These are phyloP conservation scores for Kewa caespitosa DNA, from an alignment of 179 eudicot genomes.

Conservation along the genomic window DNA sequence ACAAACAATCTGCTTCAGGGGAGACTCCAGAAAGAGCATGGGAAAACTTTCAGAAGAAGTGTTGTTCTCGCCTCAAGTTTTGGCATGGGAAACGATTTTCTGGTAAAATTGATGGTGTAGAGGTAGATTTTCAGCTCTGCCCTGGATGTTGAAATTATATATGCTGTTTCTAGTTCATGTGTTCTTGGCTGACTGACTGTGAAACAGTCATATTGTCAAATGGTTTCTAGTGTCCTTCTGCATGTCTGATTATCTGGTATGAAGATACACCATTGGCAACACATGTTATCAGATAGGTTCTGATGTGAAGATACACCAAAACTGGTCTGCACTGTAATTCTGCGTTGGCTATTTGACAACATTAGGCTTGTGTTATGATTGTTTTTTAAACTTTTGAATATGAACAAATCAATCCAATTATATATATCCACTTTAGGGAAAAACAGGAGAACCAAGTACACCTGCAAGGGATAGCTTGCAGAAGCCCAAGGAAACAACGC, in stretches of 20 bases:
- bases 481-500: too few relatives aligned
- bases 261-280: not conserved
- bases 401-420: too few relatives aligned
- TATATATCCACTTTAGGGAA: too few relatives aligned
- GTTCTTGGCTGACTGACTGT: not conserved
- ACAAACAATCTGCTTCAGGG: slow-evolving; percentile 70
- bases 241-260: not conserved
- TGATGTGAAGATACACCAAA: not conserved
- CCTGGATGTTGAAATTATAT: not conserved
- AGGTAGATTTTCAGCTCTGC: slow-evolving; percentile 48
- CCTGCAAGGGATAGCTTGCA: too few relatives aligned
- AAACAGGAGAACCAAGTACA: too few relatives aligned
- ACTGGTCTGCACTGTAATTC: not conserved
- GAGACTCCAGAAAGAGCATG: slow-evolving; percentile 98
- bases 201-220: not conserved
- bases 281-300: not conserved
- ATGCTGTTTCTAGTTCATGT: not conserved
- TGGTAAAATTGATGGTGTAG: slow-evolving; percentile 84
- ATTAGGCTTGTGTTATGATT: too few relatives aligned
- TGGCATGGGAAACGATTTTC: slow-evolving; percentile 87
- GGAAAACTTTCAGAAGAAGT: slow-evolving; percentile 75
- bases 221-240: not conserved
- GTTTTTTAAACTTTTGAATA: too few relatives aligned
- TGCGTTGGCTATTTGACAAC: too few relatives aligned
- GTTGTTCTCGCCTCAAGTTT: slow-evolving; percentile 57